Conservation (phyloP, 2,329 filamentous ascomycete species). For the Microdochium bolleyi region DNA sequence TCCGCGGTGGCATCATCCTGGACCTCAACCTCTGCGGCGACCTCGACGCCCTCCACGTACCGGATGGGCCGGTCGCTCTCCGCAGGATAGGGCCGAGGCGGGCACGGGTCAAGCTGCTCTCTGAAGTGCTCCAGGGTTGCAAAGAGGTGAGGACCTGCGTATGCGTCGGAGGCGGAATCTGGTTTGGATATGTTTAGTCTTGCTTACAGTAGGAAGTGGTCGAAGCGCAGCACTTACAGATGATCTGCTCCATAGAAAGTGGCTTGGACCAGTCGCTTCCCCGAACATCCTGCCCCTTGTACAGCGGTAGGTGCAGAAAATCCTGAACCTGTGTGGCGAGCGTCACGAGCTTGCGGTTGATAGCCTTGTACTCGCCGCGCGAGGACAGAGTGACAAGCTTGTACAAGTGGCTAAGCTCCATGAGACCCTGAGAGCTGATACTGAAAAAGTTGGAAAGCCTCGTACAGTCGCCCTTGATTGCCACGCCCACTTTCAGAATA, state of each 20-base stretch:
- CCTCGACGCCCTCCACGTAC: not conserved
- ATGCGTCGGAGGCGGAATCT: slow-evolving; percentile 79
- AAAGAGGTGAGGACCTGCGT: slow-evolving; percentile 69
- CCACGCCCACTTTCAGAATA: slow-evolving; percentile 71
- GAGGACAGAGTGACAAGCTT: slow-evolving; percentile 63
- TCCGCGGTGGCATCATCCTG: slow-evolving; percentile 19
- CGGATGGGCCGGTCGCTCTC: slow-evolving; percentile 31
- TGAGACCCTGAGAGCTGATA: slow-evolving; percentile 56
- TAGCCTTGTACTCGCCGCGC: slow-evolving; percentile 37
- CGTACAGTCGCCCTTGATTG: slow-evolving; percentile 62
- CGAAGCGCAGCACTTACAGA: slow-evolving; percentile 44
- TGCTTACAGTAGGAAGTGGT: slow-evolving; percentile 4
- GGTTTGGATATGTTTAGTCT: slow-evolving; percentile 14
- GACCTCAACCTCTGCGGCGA: slow-evolving; percentile 16
- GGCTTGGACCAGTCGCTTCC: slow-evolving; percentile 64
- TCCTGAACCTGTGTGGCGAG: slow-evolving; percentile 65
- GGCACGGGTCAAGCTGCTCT: slow-evolving; percentile 56
- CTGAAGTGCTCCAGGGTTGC: slow-evolving; percentile 63
- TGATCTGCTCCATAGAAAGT: slow-evolving; percentile 57
- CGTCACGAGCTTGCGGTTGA: slow-evolving; percentile 60
- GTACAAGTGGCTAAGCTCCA: slow-evolving; percentile 80
- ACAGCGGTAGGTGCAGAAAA: slow-evolving; percentile 64
- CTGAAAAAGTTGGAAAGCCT: slow-evolving; percentile 59
- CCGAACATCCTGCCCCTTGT: slow-evolving; percentile 63
- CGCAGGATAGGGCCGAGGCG: slow-evolving; percentile 60